Conservation (phyloP, 805 yeast species). For the Yarrowia deformans region DNA sequence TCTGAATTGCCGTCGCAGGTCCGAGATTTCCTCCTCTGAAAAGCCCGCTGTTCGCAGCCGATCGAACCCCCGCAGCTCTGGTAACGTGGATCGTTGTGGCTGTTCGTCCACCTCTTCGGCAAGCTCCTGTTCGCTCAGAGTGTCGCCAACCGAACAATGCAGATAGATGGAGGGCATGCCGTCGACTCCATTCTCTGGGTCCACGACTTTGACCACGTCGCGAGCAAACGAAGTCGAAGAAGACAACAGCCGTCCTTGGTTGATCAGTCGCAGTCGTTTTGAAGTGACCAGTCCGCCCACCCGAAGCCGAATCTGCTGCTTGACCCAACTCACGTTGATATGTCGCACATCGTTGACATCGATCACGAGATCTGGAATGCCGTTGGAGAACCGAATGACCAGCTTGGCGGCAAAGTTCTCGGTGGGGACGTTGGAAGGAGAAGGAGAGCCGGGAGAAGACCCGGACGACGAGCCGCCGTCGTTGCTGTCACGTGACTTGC, state of each 20-base stretch:
- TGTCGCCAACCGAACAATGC: constrained; percentile 82
- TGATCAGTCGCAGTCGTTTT: constrained; percentile 65
- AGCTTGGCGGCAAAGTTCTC: constrained; percentile 38
- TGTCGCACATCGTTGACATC: constrained; percentile 50
- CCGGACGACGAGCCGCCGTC: constrained; percentile 12
- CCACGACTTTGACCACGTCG: constrained; percentile 53
- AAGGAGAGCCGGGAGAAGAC: not conserved
- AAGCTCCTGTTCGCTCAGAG: constrained; percentile 61
- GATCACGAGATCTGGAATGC: constrained; percentile 54
- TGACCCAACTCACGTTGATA: constrained; percentile 53
- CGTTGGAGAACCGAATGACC: constrained; percentile 58
- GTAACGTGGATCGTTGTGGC: constrained; percentile 63
- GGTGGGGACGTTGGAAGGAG: not conserved
- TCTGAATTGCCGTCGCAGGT: constrained; percentile 76
- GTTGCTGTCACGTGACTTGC: constrained; percentile 22
- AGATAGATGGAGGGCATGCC: constrained; percentile 58
- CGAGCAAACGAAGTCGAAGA: constrained; percentile 62
- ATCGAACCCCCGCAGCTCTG: constrained; percentile 85
- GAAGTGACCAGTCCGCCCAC: constrained; percentile 49
- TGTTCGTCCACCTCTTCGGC: constrained; percentile 62
- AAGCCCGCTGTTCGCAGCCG: constrained; percentile 84
- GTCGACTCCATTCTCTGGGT: constrained; percentile 39
- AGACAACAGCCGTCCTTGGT: constrained; percentile 70
- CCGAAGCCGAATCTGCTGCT: constrained; percentile 54
- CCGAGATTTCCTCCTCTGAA: constrained; percentile 74